phyloP scores from a whole-genome alignment of 345 rosid species.

The Sisymbrium irio region DNA sequence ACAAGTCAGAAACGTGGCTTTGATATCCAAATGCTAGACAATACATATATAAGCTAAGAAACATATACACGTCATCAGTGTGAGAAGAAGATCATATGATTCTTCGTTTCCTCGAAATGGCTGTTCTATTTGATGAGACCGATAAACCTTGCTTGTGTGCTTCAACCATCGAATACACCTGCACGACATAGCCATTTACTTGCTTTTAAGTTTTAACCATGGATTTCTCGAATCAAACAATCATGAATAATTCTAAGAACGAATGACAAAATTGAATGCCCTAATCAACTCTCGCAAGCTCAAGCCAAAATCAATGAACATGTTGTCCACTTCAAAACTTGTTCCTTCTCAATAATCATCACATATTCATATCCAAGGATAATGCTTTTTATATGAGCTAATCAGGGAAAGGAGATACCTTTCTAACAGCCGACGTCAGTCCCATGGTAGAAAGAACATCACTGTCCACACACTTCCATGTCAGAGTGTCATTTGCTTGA shows the following conservation, averaged over 20 bases:
- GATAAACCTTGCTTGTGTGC: slow-evolving; percentile 24
- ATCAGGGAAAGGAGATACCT: slow-evolving; percentile 24
- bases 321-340: background rate
- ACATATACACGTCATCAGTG: background rate
- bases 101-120: slow-evolving; percentile 23
- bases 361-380: background rate
- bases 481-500: slow-evolving; percentile 5
- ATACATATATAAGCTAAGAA: background rate
- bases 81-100: slow-evolving; percentile 2
- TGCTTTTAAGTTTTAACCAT: background rate
- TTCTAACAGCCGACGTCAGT: slow-evolving; percentile 36
- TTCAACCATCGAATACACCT: slow-evolving; percentile 40
- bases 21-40: background rate
- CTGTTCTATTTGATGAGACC: slow-evolving; percentile 12
- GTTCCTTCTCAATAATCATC: background rate
- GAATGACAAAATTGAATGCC: background rate
- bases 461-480: slow-evolving; percentile 31
- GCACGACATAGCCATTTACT: slow-evolving; percentile 11
- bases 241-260: background rate
- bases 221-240: slow-evolving; percentile 1
- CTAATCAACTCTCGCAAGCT: background rate
- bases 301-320: background rate
- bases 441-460: slow-evolving; percentile 36
- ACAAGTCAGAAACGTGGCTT: background rate
- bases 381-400: background rate